These are phyloP conservation scores for Cryphonectria japonica DNA, from an alignment of 2,329 filamentous ascomycete genomes.

Conservation along the genomic window DNA sequence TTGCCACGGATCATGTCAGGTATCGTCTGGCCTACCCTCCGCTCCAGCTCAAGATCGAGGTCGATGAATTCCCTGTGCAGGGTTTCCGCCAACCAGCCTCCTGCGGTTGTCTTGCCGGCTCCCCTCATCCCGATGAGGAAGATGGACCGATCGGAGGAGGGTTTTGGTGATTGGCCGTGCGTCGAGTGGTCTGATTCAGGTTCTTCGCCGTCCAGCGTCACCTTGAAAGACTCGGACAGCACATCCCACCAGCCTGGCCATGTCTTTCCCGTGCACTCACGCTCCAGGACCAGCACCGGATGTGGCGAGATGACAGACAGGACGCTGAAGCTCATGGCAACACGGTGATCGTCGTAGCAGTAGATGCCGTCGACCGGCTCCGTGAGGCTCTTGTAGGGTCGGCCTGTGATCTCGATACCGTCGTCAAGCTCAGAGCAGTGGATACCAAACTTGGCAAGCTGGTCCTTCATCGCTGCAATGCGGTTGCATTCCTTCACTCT, in stretches of 20 bases:
- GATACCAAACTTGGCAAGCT: conserved; percentile 92
- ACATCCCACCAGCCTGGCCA: conserved; percentile 99
- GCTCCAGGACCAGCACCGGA: conserved; percentile 79
- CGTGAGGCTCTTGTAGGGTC: conserved; percentile 49
- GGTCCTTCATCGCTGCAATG: conserved; percentile 92
- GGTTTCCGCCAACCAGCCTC: conserved; percentile 78
- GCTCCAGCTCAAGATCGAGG: conserved; percentile 85
- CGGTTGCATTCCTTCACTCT: conserved; percentile 98
- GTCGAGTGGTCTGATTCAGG: conserved; percentile 37
- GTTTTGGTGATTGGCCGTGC: conserved; percentile 37
- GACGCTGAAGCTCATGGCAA: conserved; percentile 98
- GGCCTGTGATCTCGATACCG: conserved; percentile 77
- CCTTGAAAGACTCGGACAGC: conserved; percentile 76
- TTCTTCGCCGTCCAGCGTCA: conserved; percentile 77
- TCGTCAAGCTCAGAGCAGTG: conserved; percentile 86
- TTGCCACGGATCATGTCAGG: conserved; percentile 78
- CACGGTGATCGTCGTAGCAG: conserved; percentile 97
- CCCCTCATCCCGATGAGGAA: conserved; percentile 98
- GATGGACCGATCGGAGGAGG: conserved; percentile 64
- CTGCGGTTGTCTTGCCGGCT: conserved; percentile 93
- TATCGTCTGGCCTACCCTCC: conserved; percentile 72
- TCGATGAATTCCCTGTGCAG: conserved; percentile 81
- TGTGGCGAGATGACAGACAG: conserved; percentile 72
- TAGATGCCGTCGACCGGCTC: conserved; percentile 71
- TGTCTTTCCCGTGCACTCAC: conserved; percentile 94